Evolutionary conservation across 208 protist species (phyloP).

Genomic region (Trypanosoma cruzi): DNA sequence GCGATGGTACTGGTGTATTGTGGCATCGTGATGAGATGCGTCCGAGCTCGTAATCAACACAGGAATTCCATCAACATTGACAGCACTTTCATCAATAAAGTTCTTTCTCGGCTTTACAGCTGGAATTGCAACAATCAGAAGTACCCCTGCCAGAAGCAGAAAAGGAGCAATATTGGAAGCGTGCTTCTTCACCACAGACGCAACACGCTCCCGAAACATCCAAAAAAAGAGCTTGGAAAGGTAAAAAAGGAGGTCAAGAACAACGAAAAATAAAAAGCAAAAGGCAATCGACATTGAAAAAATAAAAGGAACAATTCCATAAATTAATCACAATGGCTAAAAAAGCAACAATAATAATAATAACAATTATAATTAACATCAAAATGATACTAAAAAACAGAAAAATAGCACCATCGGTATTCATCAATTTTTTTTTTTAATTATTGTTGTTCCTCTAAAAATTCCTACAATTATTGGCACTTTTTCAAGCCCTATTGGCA

Average conservation of each 20-base stretch:
- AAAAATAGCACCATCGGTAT: conserved; percentile 1
- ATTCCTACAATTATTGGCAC: background rate
- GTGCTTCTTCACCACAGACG: conserved; percentile 33
- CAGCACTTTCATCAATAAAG: conserved; percentile 65
- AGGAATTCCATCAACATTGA: conserved; percentile 33
- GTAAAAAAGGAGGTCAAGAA: conserved; percentile 16
- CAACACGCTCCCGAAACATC: conserved; percentile 37
- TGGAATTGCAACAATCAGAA: conserved; percentile 47
- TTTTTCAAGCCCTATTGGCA: conserved; percentile 15
- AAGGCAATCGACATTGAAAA: conserved; percentile 6
- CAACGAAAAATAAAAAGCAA: no score
- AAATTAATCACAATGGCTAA: background rate
- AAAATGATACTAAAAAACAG: no score
- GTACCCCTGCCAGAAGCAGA: conserved; percentile 41
- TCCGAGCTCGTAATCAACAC: conserved; percentile 5
- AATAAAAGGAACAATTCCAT: background rate
- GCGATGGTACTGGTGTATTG: conserved; percentile 27
- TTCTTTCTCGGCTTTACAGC: conserved; percentile 26
- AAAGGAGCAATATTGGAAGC: conserved; percentile 41
- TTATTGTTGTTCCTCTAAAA: conserved; percentile 13
- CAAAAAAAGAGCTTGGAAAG: conserved; percentile 18
- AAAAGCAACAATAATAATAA: background rate
- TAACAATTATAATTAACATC: background rate
- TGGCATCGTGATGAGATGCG: conserved; percentile 16
- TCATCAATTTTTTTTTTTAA: background rate